Evolutionary conservation across 1,139 yeast genomes (phyloP).

Genomic region (Scheffersomyces parashehatae): DNA sequence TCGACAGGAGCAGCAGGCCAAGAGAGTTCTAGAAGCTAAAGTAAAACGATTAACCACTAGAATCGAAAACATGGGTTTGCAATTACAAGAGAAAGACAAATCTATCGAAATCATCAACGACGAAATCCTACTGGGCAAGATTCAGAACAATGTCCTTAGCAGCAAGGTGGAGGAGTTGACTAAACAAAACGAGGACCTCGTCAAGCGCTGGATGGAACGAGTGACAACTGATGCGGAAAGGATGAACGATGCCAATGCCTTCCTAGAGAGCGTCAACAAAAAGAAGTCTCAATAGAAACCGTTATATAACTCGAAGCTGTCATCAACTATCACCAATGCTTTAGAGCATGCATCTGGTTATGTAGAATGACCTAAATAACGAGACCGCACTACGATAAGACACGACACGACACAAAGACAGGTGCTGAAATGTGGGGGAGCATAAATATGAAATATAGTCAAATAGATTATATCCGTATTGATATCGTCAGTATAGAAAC

Average conservation of each 20-base stretch:
- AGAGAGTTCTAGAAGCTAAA: slow-evolving; percentile 21
- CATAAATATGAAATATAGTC: too few relatives aligned
- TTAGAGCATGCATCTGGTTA: too few relatives aligned
- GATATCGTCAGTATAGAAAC: too few relatives aligned
- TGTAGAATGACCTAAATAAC: too few relatives aligned
- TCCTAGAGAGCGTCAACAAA: slow-evolving; percentile 21
- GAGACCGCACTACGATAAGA: too few relatives aligned
- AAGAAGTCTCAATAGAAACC: too few relatives aligned
- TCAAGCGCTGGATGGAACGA: slow-evolving; percentile 61
- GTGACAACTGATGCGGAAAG: slow-evolving; percentile 59
- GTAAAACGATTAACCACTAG: slow-evolving; percentile 27
- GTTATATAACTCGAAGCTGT: too few relatives aligned
- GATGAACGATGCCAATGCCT: slow-evolving; percentile 56
- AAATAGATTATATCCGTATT: too few relatives aligned
- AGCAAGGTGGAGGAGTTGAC: slow-evolving; percentile 40
- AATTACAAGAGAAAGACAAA: slow-evolving; percentile 52
- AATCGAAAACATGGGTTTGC: slow-evolving; percentile 41
- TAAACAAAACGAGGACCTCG: slow-evolving; percentile 53
- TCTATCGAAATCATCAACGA: slow-evolving; percentile 67
- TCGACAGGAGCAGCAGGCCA: slow-evolving; percentile 11
- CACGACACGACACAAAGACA: too few relatives aligned
- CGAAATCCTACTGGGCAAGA: slow-evolving; percentile 66
- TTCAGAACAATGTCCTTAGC: slow-evolving; percentile 66
- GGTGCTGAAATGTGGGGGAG: too few relatives aligned
- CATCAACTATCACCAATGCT: too few relatives aligned